Evolutionary conservation across 306 rosid genomes (phyloP).

Genomic region (Coriaria nepalensis): DNA sequence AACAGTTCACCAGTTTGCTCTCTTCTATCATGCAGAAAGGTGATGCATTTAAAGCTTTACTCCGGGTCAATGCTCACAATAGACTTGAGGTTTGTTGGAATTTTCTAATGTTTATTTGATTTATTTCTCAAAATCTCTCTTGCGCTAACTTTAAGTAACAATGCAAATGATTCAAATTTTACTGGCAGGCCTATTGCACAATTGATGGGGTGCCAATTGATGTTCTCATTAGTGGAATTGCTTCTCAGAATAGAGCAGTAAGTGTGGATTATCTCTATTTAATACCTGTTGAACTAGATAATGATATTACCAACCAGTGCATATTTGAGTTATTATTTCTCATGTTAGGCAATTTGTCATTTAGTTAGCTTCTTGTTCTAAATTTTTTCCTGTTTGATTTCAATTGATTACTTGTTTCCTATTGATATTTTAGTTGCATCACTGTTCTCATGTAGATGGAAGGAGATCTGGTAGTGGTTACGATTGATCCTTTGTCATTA

Average conservation of each 20-base stretch:
- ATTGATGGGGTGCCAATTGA: conserved; percentile 73
- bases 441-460: conserved; percentile 39
- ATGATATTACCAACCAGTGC: no score
- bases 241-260: conserved; percentile 91
- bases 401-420: conserved; percentile 7
- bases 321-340: no score
- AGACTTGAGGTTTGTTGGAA: conserved; percentile 50
- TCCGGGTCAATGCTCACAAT: conserved; percentile 75
- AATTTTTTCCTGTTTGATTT: conserved; percentile 6
- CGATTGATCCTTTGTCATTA: conserved; percentile 46
- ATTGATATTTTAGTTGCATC: conserved; percentile 10
- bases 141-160: background rate
- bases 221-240: conserved; percentile 49
- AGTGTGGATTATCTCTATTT: conserved; percentile 23
- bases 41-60: conserved; percentile 50
- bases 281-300: no score
- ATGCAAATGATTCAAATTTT: conserved; percentile 1
- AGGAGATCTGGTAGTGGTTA: conserved; percentile 73
- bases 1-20: conserved; percentile 4
- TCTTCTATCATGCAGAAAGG: conserved; percentile 52
- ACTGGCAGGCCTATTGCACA: conserved; percentile 66
- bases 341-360: no score
- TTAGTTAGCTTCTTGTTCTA: no score
- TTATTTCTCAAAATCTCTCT: background rate
- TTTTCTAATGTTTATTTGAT: background rate